These are phyloP conservation scores for Epithele typhae DNA, from an alignment of 768 basidiomycete genomes.

Conservation along the genomic window DNA sequence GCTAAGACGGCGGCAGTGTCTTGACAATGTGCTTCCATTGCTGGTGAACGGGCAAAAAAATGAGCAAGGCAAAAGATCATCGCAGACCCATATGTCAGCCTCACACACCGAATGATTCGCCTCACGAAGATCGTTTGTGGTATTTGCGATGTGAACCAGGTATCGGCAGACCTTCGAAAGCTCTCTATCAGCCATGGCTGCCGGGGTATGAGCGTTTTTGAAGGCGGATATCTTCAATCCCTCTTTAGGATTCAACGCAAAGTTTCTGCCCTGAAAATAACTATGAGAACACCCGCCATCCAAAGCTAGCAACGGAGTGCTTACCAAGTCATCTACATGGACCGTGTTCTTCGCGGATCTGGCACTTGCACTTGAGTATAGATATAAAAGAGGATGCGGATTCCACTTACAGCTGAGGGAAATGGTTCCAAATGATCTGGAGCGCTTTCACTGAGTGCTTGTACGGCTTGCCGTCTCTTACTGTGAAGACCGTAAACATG, in stretches of 20 bases:
- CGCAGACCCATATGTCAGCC: too few relatives aligned
- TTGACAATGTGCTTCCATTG: slow-evolving; percentile 49
- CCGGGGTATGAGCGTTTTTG: slow-evolving; percentile 68
- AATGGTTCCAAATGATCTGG: slow-evolving; percentile 84
- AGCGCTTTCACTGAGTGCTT: slow-evolving; percentile 79
- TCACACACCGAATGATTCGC: slow-evolving; percentile 65
- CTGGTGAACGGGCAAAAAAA: too few relatives aligned
- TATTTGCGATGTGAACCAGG: slow-evolving; percentile 55
- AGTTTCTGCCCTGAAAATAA: slow-evolving; percentile 74
- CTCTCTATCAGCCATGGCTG: slow-evolving; percentile 63
- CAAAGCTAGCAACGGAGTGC: slow-evolving; percentile 15
- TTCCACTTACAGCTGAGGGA: slow-evolving; percentile 69
- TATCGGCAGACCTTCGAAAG: slow-evolving; percentile 62
- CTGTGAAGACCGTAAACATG: slow-evolving; percentile 87
- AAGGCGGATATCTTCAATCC: slow-evolving; percentile 83
- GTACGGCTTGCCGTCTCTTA: slow-evolving; percentile 68
- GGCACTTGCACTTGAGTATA: too few relatives aligned
- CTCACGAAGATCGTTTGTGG: slow-evolving; percentile 53
- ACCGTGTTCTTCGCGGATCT: slow-evolving; percentile 73
- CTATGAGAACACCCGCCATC: too few relatives aligned
- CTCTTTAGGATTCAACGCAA: slow-evolving; percentile 80
- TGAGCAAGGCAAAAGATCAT: too few relatives aligned
- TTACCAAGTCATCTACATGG: slow-evolving; percentile 81
- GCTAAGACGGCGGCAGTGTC: slow-evolving; percentile 26
- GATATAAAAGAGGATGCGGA: too few relatives aligned